These are phyloP conservation scores for Trichoderma arundinaceum DNA, from an alignment of 2,329 filamentous ascomycete species.

Conservation along the genomic window DNA sequence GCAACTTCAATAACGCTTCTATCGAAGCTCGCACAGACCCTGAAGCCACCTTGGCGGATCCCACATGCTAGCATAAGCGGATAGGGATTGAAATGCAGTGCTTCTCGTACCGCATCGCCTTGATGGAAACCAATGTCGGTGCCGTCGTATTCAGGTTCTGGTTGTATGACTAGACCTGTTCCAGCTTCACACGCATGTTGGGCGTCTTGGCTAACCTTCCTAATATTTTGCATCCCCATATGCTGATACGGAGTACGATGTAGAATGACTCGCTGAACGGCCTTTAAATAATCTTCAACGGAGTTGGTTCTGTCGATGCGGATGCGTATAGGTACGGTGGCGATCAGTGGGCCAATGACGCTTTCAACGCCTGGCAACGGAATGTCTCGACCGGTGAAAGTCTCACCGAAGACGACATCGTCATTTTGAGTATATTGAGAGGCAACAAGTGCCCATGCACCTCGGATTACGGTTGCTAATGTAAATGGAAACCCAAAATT, in stretches of 20 bases:
- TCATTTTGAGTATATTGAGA: slow-evolving; percentile 32
- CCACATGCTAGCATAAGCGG: slow-evolving; percentile 11
- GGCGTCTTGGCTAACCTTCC: slow-evolving; percentile 28
- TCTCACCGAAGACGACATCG: slow-evolving; percentile 39
- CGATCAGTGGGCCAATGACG: slow-evolving; percentile 41
- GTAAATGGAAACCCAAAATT: slow-evolving; percentile 15
- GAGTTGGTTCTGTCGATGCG: slow-evolving; percentile 8
- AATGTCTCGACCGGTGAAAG: slow-evolving; percentile 40
- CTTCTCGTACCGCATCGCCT: slow-evolving; percentile 14
- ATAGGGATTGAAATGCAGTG: slow-evolving; percentile 19
- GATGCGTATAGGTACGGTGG: slow-evolving; percentile 40
- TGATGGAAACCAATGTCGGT: slow-evolving; percentile 10
- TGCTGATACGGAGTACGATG: slow-evolving; percentile 35
- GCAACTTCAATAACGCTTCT: slow-evolving; percentile 2
- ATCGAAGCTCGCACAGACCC: slow-evolving; percentile 12
- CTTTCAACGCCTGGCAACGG: slow-evolving; percentile 37
- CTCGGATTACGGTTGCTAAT: slow-evolving; percentile 34
- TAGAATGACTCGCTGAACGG: slow-evolving; percentile 37
- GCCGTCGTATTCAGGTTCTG: slow-evolving; percentile 9
- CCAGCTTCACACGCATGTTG: slow-evolving; percentile 31
- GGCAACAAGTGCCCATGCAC: slow-evolving; percentile 39
- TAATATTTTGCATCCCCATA: slow-evolving; percentile 36
- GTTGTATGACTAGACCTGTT: slow-evolving; percentile 29
- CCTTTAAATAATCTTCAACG: slow-evolving; percentile 33
- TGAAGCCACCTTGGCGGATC: neutral